Evolutionary conservation across 148 eudicot genomes (phyloP).

Genomic region (Persicaria maculosa): DNA sequence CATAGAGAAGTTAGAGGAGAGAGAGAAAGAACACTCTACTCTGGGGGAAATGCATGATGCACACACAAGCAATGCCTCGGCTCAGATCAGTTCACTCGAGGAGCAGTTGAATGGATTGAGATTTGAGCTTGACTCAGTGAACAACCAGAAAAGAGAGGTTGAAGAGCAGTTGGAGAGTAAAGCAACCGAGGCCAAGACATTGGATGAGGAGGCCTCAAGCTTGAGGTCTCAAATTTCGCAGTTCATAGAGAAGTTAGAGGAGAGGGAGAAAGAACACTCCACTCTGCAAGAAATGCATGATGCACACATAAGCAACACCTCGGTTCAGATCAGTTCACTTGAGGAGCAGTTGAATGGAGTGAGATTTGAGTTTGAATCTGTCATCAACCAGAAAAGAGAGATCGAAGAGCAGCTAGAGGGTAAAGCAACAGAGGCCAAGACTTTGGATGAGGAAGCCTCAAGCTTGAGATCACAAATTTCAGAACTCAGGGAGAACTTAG

Average conservation of each 20-base stretch:
- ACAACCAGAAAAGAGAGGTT: no score
- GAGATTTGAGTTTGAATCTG: no score
- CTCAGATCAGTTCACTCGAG: slow-evolving; percentile 11
- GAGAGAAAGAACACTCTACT: not conserved
- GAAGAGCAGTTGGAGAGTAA: no score
- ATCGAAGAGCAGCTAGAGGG: slow-evolving; percentile 25
- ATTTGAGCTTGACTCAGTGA: slow-evolving; percentile 23
- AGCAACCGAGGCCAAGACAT: not conserved
- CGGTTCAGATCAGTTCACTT: not conserved
- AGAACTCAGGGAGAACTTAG: not conserved
- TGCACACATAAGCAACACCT: not conserved
- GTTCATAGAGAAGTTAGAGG: not conserved
- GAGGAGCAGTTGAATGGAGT: no score
- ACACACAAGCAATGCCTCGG: not conserved
- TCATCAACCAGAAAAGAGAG: not conserved
- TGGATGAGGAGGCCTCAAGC: slow-evolving; percentile 32
- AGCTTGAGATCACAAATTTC: not conserved
- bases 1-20: not conserved
- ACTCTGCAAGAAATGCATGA: not conserved
- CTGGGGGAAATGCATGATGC: not conserved
- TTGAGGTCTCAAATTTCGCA: not conserved
- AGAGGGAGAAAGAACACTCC: slow-evolving; percentile 10
- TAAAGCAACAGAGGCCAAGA: not conserved
- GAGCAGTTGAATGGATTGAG: slow-evolving; percentile 34
- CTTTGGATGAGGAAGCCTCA: not conserved